Conservation (phyloP, 1,139 yeast genomes). For the Saccharomyces hybrid region DNA sequence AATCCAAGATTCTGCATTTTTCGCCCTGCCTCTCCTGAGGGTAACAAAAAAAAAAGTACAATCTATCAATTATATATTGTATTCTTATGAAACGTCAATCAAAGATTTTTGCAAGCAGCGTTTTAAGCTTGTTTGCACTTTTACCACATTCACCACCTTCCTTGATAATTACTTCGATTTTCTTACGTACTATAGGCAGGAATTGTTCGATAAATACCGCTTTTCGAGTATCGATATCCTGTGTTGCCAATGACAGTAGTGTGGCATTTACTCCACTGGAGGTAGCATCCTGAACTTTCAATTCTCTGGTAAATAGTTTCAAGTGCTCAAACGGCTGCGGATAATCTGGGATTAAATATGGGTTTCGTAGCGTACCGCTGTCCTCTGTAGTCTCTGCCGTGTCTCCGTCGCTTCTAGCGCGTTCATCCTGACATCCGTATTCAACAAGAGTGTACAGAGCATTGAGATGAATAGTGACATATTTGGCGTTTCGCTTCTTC, state of each 20-base stretch:
- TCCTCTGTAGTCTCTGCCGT: constrained; percentile 7
- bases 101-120: constrained; percentile 11
- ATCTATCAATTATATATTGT: background rate
- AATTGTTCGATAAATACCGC: constrained; percentile 50
- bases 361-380: constrained; percentile 32
- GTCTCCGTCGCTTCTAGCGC: constrained; percentile 5
- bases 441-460: constrained; percentile 39
- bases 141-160: constrained; percentile 77
- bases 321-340: constrained; percentile 58
- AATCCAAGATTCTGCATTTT: background rate
- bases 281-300: constrained; percentile 19
- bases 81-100: background rate
- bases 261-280: constrained; percentile 10
- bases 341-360: constrained; percentile 46
- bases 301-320: constrained; percentile 43
- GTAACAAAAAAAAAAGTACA: background rate
- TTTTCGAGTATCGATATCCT: constrained; percentile 48
- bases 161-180: constrained; percentile 45
- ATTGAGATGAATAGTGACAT: constrained; percentile 32
- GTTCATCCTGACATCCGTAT: constrained; percentile 35
- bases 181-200: constrained; percentile 41
- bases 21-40: background rate
- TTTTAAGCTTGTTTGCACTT: constrained; percentile 38
- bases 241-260: constrained; percentile 15
- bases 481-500: constrained; percentile 18